Conservation (phyloP, 306 rosid species). For the Alnus rubra region DNA sequence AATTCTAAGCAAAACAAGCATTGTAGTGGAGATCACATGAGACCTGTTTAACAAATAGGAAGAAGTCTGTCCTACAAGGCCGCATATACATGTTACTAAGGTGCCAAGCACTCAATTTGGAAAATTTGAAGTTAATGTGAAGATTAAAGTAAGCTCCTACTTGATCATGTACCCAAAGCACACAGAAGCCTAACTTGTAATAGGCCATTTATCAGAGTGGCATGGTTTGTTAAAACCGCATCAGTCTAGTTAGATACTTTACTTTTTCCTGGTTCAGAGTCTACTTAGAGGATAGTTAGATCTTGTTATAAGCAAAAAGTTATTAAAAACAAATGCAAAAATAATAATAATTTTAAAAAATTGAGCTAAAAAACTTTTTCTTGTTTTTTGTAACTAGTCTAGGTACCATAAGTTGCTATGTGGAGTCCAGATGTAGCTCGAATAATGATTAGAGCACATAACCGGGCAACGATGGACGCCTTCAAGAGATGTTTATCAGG, state of each 20-base stretch:
- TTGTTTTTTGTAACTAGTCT: too few relatives aligned
- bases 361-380: too few relatives aligned
- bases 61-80: not conserved
- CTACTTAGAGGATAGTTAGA: not conserved
- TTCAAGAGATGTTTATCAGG: not conserved
- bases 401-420: not conserved
- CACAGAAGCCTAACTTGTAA: not conserved
- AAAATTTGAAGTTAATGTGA: too few relatives aligned
- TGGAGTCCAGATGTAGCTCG: conserved; percentile 6
- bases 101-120: not conserved
- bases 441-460: not conserved
- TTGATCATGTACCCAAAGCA: not conserved
- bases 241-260: not conserved
- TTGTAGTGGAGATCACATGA: not conserved
- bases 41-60: not conserved
- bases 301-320: not conserved
- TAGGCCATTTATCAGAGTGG: not conserved
- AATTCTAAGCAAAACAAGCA: not conserved
- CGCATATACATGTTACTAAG: not conserved
- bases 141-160: not conserved
- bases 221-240: not conserved
- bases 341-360: too few relatives aligned
- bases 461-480: not conserved
- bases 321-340: too few relatives aligned
- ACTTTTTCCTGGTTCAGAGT: not conserved